These are phyloP conservation scores for Claviceps pazoutovae DNA, from an alignment of 2,329 filamentous ascomycete genomes.

Conservation along the genomic window DNA sequence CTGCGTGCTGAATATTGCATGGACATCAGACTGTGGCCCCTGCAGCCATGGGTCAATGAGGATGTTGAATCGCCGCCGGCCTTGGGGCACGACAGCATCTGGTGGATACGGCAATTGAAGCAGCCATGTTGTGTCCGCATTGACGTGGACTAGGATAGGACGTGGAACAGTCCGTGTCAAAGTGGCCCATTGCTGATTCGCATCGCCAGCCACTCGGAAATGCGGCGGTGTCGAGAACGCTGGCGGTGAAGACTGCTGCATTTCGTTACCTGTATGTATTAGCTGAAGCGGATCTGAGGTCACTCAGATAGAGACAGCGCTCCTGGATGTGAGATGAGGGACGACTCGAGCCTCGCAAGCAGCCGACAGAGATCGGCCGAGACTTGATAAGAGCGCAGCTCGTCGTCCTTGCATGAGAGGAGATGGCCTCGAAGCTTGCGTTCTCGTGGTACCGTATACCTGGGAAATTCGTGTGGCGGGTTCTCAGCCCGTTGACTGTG, in stretches of 20 bases:
- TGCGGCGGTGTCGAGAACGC: not conserved
- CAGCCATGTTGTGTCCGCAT: conserved; percentile 54
- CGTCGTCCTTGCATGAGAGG: not conserved
- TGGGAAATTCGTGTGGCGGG: not conserved
- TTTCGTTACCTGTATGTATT: not conserved
- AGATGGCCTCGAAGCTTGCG: not conserved
- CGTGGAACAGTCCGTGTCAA: conserved; percentile 10
- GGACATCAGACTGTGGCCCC: conserved; percentile 49
- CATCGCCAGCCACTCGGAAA: conserved; percentile 8
- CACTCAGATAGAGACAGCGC: not conserved
- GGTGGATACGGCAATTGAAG: conserved; percentile 46
- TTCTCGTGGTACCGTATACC: not conserved
- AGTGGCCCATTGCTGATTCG: conserved; percentile 8
- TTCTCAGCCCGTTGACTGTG: not conserved
- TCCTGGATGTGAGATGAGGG: not conserved
- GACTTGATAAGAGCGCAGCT: not conserved
- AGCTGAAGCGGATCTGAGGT: not conserved
- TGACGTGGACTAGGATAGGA: conserved; percentile 46
- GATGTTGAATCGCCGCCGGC: conserved; percentile 45
- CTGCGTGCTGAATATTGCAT: conserved; percentile 51
- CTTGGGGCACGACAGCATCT: conserved; percentile 24
- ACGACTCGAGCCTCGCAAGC: not conserved
- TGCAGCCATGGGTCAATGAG: conserved; percentile 52
- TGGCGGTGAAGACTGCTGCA: not conserved
- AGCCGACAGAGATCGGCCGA: not conserved